Percentiles rank a stretch among this genome's conserved stretches.
phyloP scores from a whole-genome alignment of 2,329 filamentous ascomycete species.

The Fusarium pseudoanthophilum region DNA sequence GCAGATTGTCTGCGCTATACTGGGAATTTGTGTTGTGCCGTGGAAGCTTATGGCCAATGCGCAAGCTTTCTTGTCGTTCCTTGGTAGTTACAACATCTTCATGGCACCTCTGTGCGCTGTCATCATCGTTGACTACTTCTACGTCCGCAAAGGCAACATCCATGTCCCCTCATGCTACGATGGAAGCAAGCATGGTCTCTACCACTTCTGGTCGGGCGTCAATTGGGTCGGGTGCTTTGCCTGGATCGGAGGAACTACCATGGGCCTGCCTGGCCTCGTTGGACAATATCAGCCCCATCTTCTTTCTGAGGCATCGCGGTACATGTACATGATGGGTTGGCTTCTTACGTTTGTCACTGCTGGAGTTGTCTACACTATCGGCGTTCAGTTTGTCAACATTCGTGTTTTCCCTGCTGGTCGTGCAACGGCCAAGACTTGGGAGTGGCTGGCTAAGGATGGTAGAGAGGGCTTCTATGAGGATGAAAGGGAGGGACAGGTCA shows the following conservation, averaged over 20 bases:
- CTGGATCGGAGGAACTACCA: neutral
- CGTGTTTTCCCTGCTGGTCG: neutral
- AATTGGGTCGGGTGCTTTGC: neutral
- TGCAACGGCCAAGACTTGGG: neutral
- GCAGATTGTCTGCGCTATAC: neutral
- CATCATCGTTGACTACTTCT: neutral
- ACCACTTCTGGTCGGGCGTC: neutral
- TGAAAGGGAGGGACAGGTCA: neutral
- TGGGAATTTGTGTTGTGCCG: neutral
- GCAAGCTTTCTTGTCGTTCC: neutral
- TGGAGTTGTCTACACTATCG: neutral
- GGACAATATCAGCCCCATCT: neutral
- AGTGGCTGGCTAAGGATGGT: neutral
- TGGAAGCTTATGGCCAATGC: neutral
- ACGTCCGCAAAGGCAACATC: neutral
- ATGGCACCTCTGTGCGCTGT: neutral
- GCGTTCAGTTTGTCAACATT: neutral
- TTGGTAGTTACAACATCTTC: neutral
- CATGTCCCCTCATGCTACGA: neutral
- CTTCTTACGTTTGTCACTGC: neutral
- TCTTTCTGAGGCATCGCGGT: neutral
- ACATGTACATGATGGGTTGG: slow-evolving; percentile 3
- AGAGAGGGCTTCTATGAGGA: neutral
- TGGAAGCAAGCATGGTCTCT: neutral
- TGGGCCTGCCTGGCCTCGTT: neutral